phyloP scores from a whole-genome alignment of 2,329 filamentous ascomycete species.

The Cadophora sp. region DNA sequence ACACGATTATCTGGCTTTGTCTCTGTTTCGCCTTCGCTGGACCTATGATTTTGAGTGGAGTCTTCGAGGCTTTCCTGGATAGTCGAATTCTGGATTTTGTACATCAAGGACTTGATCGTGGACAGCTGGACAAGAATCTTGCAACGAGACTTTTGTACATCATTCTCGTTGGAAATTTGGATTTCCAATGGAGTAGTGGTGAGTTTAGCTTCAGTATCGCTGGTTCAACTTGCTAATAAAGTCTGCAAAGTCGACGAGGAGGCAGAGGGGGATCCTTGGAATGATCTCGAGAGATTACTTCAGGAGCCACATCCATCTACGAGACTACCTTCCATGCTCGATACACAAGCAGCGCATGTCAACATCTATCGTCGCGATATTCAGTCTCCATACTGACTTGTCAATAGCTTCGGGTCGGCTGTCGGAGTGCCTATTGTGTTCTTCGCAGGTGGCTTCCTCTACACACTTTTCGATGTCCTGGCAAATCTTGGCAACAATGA shows the following conservation, averaged over 20 bases:
- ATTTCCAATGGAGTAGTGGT: background rate
- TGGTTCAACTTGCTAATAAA: background rate
- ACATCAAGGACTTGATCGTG: background rate
- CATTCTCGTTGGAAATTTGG: conserved; percentile 30
- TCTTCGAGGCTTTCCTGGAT: conserved; percentile 30
- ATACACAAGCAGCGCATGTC: background rate
- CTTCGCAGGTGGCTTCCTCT: conserved; percentile 35
- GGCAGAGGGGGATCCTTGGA: conserved; percentile 7
- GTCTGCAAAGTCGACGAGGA: background rate
- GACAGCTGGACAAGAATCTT: conserved; percentile 1
- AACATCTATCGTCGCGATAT: background rate
- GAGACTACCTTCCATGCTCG: conserved; percentile 13
- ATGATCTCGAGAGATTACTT: conserved; percentile 9
- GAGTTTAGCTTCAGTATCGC: too few species aligned
- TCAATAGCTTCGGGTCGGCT: conserved; percentile 26
- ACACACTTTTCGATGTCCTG: conserved; percentile 23
- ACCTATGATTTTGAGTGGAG: conserved; percentile 31
- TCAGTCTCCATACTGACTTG: background rate
- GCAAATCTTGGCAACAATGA: conserved; percentile 29
- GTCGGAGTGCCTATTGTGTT: conserved; percentile 38
- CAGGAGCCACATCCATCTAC: conserved; percentile 2
- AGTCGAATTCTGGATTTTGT: conserved; percentile 19
- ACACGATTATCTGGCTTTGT: conserved; percentile 28
- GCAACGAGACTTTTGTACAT: conserved; percentile 21
- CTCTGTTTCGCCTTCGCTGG: conserved; percentile 25